Conservation (phyloP, 257 asterid genomes). For the Dorcoceras hygrometricum region DNA sequence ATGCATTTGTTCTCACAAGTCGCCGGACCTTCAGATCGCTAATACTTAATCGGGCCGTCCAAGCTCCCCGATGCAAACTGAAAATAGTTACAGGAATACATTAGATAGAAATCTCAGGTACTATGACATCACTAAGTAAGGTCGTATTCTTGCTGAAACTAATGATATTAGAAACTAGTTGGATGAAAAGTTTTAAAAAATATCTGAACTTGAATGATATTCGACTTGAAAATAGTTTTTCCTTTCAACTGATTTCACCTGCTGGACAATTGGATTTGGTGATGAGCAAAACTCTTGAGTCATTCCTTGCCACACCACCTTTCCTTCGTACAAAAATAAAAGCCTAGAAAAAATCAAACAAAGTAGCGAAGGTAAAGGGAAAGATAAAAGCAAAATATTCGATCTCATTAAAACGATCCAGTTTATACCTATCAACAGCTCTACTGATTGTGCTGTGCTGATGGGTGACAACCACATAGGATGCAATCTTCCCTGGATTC, state of each 20-base stretch:
- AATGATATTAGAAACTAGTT: constrained; percentile 6
- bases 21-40: constrained; percentile 19
- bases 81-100: too few relatives aligned
- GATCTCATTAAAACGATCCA: constrained; percentile 22
- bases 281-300: constrained; percentile 88
- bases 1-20: neutral
- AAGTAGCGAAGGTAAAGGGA: constrained; percentile 17
- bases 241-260: constrained; percentile 46
- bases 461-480: constrained; percentile 93
- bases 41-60: constrained; percentile 91
- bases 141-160: constrained; percentile 1
- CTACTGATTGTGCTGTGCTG: constrained; percentile 95
- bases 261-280: constrained; percentile 25
- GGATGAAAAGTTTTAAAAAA: too few relatives aligned
- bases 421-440: constrained; percentile 89
- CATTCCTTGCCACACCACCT: constrained; percentile 97
- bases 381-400: constrained; percentile 11
- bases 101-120: too few relatives aligned
- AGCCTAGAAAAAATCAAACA: constrained; percentile 38
- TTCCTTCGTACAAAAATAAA: constrained; percentile 81
- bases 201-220: neutral
- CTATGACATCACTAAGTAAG: too few relatives aligned
- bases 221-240: constrained; percentile 8
- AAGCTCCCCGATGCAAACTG: constrained; percentile 78
- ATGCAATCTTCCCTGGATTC: constrained; percentile 89